A percentile compares a stretch with the other conserved stretches of the same genome.
Conservation (phyloP, 352 stramenopile genomes). For the Phytophthora hybrid region DNA sequence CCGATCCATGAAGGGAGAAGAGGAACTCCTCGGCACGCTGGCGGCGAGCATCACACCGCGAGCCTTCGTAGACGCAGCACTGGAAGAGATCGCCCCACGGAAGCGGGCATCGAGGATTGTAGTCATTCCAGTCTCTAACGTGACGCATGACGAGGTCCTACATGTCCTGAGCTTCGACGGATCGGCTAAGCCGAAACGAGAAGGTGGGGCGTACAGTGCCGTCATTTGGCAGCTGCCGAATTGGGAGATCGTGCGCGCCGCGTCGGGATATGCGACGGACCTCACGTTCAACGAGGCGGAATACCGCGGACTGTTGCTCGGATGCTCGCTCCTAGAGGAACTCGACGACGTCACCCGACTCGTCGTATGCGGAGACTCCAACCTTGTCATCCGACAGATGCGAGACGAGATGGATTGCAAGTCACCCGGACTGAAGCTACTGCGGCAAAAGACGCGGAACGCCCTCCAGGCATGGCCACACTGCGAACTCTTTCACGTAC, state of each 20-base stretch:
- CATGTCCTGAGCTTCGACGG: slow-evolving; percentile 15
- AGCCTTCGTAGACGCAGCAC: background rate
- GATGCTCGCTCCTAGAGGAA: no score
- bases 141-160: background rate
- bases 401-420: no score
- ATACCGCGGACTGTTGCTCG: no score
- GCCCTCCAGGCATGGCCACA: no score
- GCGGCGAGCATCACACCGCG: slow-evolving; percentile 12
- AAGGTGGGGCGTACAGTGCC: background rate
- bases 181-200: slow-evolving; percentile 13
- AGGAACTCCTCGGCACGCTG: background rate
- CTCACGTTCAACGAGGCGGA: slow-evolving; percentile 24
- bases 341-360: no score
- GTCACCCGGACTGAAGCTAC: no score
- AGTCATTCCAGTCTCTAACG: background rate
- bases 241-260: slow-evolving; percentile 4
- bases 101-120: background rate
- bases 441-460: no score
- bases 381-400: no score
- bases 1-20: slow-evolving; percentile 2
- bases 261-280: background rate
- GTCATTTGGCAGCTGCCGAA: slow-evolving; percentile 21
- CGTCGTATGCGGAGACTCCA: no score
- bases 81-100: background rate
- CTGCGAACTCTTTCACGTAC: no score